Conservation (phyloP, 2,329 filamentous ascomycete genomes). For the Paraconiothyrium brasiliense region DNA sequence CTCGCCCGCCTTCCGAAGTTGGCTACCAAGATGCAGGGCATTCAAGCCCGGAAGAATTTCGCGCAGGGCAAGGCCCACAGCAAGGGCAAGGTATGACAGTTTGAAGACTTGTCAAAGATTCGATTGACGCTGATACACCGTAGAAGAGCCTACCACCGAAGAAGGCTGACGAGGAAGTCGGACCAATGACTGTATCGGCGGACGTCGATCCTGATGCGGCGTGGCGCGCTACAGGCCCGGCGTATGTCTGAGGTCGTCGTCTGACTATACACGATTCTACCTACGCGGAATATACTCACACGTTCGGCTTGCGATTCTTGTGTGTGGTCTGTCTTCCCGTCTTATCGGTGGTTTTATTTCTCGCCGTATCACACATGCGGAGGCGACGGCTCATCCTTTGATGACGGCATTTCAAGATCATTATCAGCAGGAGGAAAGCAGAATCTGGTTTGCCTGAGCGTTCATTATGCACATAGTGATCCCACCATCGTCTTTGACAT, state of each 20-base stretch:
- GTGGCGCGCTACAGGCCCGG: slow-evolving; percentile 1
- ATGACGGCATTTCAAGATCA: too few relatives aligned
- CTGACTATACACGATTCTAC: not conserved
- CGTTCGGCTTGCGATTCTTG: not conserved
- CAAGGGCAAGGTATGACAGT: not conserved
- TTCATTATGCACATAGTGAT: not conserved
- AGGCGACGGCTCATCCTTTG: not conserved
- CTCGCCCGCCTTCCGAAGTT: slow-evolving; percentile 1
- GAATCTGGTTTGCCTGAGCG: not conserved
- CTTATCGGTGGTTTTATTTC: not conserved
- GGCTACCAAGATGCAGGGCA: not conserved
- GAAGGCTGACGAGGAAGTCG: slow-evolving; percentile 1
- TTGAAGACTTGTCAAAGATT: not conserved
- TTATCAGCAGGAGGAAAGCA: not conserved
- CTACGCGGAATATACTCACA: not conserved
- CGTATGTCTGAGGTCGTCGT: not conserved
- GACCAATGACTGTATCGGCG: not conserved
- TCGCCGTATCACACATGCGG: not conserved
- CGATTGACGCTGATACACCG: not conserved
- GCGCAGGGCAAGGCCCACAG: not conserved
- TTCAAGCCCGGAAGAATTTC: not conserved
- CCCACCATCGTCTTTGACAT: not conserved
- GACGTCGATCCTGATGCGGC: slow-evolving; percentile 7
- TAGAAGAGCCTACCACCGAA: not conserved
- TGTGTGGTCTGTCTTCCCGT: not conserved